Evolutionary conservation across 768 basidiomycete genomes (phyloP).

Genomic region (Paxillus ammoniavirescens): DNA sequence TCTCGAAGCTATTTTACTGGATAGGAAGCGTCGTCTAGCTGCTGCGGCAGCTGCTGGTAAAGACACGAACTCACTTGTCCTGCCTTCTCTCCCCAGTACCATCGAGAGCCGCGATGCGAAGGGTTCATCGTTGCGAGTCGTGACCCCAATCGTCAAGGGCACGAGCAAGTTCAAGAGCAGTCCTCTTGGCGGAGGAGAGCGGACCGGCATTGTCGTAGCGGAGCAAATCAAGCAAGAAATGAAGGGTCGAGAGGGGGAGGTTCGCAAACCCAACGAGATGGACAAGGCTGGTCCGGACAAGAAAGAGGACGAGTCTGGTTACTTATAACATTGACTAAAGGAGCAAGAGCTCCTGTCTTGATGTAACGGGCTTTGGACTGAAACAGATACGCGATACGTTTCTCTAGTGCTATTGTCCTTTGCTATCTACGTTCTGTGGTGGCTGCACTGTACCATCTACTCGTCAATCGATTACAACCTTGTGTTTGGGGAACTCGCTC

Average conservation of each 20-base stretch:
- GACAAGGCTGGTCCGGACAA: constrained; percentile 36
- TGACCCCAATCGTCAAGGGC: constrained; percentile 39
- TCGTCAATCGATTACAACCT: background rate
- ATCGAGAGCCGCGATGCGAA: constrained; percentile 19
- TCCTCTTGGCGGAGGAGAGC: constrained; percentile 51
- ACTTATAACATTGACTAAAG: constrained; percentile 17
- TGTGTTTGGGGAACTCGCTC: background rate
- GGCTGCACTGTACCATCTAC: constrained; percentile 12
- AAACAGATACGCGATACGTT: background rate
- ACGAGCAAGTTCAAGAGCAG: constrained; percentile 70
- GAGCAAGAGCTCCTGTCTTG: background rate
- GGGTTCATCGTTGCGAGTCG: constrained; percentile 8
- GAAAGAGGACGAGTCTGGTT: constrained; percentile 28
- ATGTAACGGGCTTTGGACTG: background rate
- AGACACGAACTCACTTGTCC: constrained; percentile 7
- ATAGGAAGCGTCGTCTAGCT: constrained; percentile 57
- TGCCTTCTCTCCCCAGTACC: constrained; percentile 5
- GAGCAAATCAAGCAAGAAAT: constrained; percentile 43
- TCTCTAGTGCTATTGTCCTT: background rate
- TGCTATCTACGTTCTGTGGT: constrained; percentile 8
- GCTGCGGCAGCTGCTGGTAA: constrained; percentile 21
- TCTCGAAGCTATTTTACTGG: constrained; percentile 64
- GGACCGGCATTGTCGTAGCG: constrained; percentile 45
- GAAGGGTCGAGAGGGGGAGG: constrained; percentile 19
- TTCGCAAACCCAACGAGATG: constrained; percentile 35